Evolutionary conservation across 2,329 filamentous ascomycete species (phyloP).

Genomic region (Stachybotrys chartarum): DNA sequence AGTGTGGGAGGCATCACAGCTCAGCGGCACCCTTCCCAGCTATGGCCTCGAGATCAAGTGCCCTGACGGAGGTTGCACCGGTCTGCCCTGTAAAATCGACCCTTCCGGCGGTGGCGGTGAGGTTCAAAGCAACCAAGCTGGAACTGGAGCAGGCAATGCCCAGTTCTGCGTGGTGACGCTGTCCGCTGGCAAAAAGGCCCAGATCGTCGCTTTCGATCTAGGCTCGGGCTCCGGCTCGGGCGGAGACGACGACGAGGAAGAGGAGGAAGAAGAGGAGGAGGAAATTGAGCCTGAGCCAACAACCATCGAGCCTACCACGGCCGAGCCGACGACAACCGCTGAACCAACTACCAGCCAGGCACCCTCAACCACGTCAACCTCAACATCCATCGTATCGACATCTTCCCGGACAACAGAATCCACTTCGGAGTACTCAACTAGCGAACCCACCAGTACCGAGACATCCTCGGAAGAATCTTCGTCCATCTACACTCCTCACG

Average conservation of each 20-base stretch:
- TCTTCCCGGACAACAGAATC: constrained; percentile 7
- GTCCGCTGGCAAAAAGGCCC: constrained; percentile 56
- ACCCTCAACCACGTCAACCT: constrained; percentile 8
- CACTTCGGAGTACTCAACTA: constrained; percentile 2
- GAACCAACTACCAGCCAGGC: constrained; percentile 10
- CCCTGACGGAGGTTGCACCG: constrained; percentile 57
- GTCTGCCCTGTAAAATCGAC: constrained; percentile 67
- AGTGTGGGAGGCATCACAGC: constrained; percentile 52
- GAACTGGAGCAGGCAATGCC: constrained; percentile 59
- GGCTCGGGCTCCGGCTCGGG: constrained; percentile 22
- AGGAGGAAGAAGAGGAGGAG: constrained; percentile 7
- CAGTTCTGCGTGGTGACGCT: constrained; percentile 74
- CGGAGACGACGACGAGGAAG: constrained; percentile 8
- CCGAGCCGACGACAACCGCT: constrained; percentile 22
- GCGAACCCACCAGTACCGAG: not conserved
- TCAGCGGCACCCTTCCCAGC: constrained; percentile 50
- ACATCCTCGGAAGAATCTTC: constrained; percentile 8
- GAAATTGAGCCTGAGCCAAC: constrained; percentile 7
- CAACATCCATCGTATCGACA: constrained; percentile 10
- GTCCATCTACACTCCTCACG: constrained; percentile 6
- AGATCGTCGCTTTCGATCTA: constrained; percentile 54
- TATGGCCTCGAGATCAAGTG: constrained; percentile 69
- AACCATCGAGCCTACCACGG: constrained; percentile 2
- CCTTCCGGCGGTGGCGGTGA: constrained; percentile 49
- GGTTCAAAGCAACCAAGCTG: constrained; percentile 47